These are phyloP conservation scores for Nannochloris sp. DNA, from an alignment of 139 green algal species.

Conservation along the genomic window DNA sequence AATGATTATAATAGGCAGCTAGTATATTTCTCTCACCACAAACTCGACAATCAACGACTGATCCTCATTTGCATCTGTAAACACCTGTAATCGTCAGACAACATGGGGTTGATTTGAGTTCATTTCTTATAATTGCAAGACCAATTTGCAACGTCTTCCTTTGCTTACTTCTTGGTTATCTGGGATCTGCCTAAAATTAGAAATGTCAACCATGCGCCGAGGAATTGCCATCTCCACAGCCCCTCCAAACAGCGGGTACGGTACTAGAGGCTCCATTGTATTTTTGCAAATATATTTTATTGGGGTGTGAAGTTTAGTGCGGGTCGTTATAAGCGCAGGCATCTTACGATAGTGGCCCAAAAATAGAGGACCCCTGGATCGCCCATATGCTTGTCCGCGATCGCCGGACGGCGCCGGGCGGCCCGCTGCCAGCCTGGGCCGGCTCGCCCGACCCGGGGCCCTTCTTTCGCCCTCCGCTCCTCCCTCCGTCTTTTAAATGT, in stretches of 20 bases:
- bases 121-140: not conserved
- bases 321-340: too few relatives aligned
- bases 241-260: slow-evolving; percentile 46
- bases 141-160: not conserved
- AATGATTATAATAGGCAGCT: not conserved
- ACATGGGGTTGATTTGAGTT: not conserved
- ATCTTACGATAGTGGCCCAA: too few relatives aligned
- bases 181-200: slow-evolving; percentile 49
- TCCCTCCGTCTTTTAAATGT: too few relatives aligned
- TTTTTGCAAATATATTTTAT: too few relatives aligned
- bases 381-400: too few relatives aligned
- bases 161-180: slow-evolving; percentile 54
- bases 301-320: too few relatives aligned
- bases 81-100: slow-evolving; percentile 32
- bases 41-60: slow-evolving; percentile 65
- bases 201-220: slow-evolving; percentile 41
- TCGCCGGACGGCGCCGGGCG: too few relatives aligned
- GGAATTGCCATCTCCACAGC: slow-evolving; percentile 38
- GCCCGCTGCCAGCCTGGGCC: too few relatives aligned
- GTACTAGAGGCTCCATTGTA: too few relatives aligned
- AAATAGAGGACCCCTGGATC: too few relatives aligned
- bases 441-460: too few relatives aligned
- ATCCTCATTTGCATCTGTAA: slow-evolving; percentile 44
- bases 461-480: too few relatives aligned
- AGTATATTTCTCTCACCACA: slow-evolving; percentile 26